These are phyloP conservation scores for Leccinum longicurvipes DNA, from an alignment of 768 basidiomycete genomes.

Conservation along the genomic window DNA sequence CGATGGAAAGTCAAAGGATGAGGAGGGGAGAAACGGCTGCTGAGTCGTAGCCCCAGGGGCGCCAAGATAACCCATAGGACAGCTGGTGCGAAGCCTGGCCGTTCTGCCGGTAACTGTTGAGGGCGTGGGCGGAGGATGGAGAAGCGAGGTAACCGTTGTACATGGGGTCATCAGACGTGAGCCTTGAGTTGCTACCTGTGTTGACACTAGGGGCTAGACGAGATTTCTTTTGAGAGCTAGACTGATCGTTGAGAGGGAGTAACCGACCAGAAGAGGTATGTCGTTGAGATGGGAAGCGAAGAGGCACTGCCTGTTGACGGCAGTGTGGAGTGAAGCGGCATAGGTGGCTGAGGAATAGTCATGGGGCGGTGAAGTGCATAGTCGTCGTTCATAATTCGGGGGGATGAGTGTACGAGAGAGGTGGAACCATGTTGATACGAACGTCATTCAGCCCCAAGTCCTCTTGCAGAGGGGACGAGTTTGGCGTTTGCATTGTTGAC, in stretches of 20 bases:
- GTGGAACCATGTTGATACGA: conserved; percentile 2
- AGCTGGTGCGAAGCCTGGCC: conserved; percentile 27
- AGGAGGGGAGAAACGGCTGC: conserved; percentile 21
- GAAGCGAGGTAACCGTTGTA: conserved; percentile 33
- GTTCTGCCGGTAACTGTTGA: conserved; percentile 28
- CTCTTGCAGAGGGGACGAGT: conserved; percentile 14
- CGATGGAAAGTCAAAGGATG: conserved; percentile 30
- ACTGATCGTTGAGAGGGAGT: conserved; percentile 24
- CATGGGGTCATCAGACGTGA: conserved; percentile 26
- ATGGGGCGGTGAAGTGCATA: conserved; percentile 30
- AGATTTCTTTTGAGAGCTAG: conserved; percentile 27
- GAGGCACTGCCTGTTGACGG: conserved; percentile 16
- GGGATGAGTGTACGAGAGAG: not conserved
- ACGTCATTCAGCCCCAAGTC: conserved; percentile 27
- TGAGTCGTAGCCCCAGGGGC: conserved; percentile 16
- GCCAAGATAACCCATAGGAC: conserved; percentile 25
- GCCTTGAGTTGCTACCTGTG: conserved; percentile 24
- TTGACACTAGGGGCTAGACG: conserved; percentile 26
- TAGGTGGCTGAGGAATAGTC: conserved; percentile 33
- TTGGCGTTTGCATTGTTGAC: conserved; percentile 33
- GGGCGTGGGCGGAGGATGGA: conserved; percentile 27
- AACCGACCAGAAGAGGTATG: conserved; percentile 33
- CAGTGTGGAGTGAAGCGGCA: conserved; percentile 30
- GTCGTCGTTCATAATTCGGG: conserved; percentile 16
- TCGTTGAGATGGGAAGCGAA: conserved; percentile 32